Evolutionary conservation across 2,329 filamentous ascomycete species (phyloP), one percentile per base, ranked within the genome.

Genomic region (Orbilia brochopaga): DNA sequence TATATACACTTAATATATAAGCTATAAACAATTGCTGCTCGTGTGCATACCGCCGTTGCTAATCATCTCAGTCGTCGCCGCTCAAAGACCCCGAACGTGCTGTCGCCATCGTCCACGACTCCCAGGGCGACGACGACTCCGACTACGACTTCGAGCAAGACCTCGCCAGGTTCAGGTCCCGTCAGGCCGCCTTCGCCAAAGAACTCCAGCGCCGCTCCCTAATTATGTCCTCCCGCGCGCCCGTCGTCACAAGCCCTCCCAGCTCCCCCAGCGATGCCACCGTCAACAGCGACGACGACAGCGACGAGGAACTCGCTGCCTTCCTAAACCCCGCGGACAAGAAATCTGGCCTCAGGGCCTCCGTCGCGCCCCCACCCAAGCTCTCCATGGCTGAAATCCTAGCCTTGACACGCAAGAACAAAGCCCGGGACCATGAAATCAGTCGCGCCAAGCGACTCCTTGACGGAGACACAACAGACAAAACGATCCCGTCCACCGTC

Each of bases 131-230:
- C 13, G 23, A 30, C 44, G 65, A 69, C n/a, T 57, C 52, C 35
- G 65, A 69, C n/a, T 69, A 69, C 65, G 60, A 44, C 30, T 69
- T 48, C 21, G 65, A 69, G 27, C 46, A 61, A 19, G 65, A 69
- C 21, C 37, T 69, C 17, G 13, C 24, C 21, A 53, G 65, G 11
- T 56, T 58, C 37, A 69, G 48, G 48, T 24, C 32, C 4, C 46
- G 58, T 8, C 52, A 27, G 8, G 53, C 15, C 17, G 23, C 42
- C 11, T 59, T 62, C 27, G 48, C 61, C 13, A 24, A 7, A 15
- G 46, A 62, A 37, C 58, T 63, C 10, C 13, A 69, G 37, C 44
- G 17, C 17, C 63, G 50, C 42, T 67, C 56, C 27, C n/a, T 21
- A 7, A 11, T 40, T 15, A 24, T 21, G 17, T 23, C 32, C 4